Conservation (phyloP, 176 grass and related monocot species). For the Zea luxurians region DNA sequence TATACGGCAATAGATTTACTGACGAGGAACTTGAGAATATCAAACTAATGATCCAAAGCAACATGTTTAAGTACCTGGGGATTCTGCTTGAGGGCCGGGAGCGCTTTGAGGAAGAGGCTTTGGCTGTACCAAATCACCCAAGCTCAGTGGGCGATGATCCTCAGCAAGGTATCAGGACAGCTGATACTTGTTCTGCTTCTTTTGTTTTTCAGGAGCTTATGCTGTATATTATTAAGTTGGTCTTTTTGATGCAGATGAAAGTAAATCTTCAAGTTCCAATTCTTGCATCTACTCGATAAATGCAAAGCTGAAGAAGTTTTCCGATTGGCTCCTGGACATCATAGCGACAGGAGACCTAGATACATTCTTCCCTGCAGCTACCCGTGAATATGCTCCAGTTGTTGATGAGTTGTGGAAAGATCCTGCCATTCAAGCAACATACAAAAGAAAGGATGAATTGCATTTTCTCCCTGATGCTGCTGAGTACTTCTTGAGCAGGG, state of each 20-base stretch:
- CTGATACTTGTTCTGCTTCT: conserved; percentile 21
- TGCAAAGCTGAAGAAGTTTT: conserved; percentile 85
- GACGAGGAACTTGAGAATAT: conserved; percentile 78
- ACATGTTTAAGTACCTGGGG: conserved; percentile 95
- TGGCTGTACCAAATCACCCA: conserved; percentile 42
- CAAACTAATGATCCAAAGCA: conserved; percentile 98
- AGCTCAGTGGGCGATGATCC: conserved; percentile 37
- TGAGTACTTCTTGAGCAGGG: conserved; percentile 86
- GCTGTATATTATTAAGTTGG: conserved; percentile 23
- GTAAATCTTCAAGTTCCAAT: conserved; percentile 38
- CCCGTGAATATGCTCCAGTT: conserved; percentile 87
- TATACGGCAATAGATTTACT: conserved; percentile 77
- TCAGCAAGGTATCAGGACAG: conserved; percentile 42
- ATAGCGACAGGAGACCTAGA: conserved; percentile 94
- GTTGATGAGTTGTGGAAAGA: conserved; percentile 93
- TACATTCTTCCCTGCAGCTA: conserved; percentile 90
- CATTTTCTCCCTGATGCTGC: conserved; percentile 91
- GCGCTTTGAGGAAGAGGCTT: conserved; percentile 92
- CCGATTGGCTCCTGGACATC: conserved; percentile 93
- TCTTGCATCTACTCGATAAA: conserved; percentile 82
- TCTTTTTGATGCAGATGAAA: conserved; percentile 51
- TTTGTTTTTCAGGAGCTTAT: conserved; percentile 19
- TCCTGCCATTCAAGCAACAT: conserved; percentile 92
- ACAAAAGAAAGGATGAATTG: conserved; percentile 84
- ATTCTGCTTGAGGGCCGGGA: conserved; percentile 91